A percentile compares a stretch with the other conserved stretches of the same genome.
Conservation (phyloP, 2,329 filamentous ascomycete species). For the Trichophaea hybrida region DNA sequence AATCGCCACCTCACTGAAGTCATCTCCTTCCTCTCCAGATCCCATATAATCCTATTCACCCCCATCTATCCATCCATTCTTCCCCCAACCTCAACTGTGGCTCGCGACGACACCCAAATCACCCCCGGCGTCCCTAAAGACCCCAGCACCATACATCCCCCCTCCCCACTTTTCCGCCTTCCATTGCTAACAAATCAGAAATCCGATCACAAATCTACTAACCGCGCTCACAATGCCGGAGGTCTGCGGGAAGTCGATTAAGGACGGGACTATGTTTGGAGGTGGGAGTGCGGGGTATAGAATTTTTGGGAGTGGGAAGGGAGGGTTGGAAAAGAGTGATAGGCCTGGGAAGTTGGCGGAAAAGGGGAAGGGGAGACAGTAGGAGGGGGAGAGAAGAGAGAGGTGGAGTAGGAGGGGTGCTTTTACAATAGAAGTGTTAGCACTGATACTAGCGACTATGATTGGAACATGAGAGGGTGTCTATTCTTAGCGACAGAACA, state of each 20-base stretch:
- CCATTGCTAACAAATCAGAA: conserved; percentile 3
- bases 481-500: too few species aligned
- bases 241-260: background rate
- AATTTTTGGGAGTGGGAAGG: conserved; percentile 10
- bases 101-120: background rate
- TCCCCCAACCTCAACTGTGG: too few species aligned
- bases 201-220: conserved; percentile 6
- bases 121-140: background rate
- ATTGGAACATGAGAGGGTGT: too few species aligned
- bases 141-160: background rate
- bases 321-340: background rate
- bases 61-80: too few species aligned
- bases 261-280: background rate
- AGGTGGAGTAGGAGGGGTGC: background rate
- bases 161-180: background rate
- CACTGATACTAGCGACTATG: too few species aligned
- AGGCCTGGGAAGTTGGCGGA: background rate
- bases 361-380: background rate
- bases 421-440: too few species aligned
- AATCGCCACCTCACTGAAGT: too few species aligned
- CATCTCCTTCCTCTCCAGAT: too few species aligned
- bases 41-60: too few species aligned
- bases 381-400: background rate
- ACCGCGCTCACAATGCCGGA: conserved; percentile 7
- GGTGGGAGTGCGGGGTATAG: background rate